Conservation (phyloP, 176 grass and related monocot species). For the Juncus inflexus region DNA sequence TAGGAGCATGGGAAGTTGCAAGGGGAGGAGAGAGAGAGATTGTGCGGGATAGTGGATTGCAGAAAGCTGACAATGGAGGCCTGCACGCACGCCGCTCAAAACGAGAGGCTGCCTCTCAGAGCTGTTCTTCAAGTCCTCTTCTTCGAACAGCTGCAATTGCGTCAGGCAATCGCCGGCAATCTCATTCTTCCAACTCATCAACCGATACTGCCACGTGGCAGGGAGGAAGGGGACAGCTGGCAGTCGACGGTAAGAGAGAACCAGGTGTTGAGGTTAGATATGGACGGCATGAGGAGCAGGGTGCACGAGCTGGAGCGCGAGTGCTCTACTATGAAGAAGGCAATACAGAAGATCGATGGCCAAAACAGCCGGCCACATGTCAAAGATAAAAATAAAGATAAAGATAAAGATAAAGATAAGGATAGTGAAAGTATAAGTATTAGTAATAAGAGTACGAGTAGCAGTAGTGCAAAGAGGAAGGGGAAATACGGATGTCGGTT, state of each 20-base stretch:
- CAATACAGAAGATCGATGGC: conserved; percentile 60
- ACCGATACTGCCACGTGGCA: neutral
- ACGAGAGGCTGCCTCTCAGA: conserved; percentile 86
- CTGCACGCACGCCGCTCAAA: conserved; percentile 95
- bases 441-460: conserved; percentile 2
- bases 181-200: conserved; percentile 28
- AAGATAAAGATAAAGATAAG: neutral
- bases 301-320: conserved; percentile 70
- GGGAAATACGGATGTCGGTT: conserved; percentile 68
- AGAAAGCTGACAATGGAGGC: conserved; percentile 90
- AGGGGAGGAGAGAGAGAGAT: conserved; percentile 62
- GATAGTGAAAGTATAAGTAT: neutral
- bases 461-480: conserved; percentile 25
- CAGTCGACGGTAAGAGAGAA: conserved; percentile 41
- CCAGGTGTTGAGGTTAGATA: conserved; percentile 70
- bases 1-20: conserved; percentile 61
- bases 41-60: conserved; percentile 75
- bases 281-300: conserved; percentile 75
- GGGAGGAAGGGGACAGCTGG: conserved; percentile 17
- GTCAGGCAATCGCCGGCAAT: conserved; percentile 59
- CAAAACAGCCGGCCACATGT: conserved; percentile 7
- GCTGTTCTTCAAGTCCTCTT: conserved; percentile 96
- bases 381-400: conserved; percentile 3
- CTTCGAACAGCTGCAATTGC: conserved; percentile 96
- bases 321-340: conserved; percentile 79